A percentile compares a stretch with the other conserved stretches of the same genome.
phyloP scores from a whole-genome alignment of 2,329 filamentous ascomycete species.

The Pyrenochaeta sp. region DNA sequence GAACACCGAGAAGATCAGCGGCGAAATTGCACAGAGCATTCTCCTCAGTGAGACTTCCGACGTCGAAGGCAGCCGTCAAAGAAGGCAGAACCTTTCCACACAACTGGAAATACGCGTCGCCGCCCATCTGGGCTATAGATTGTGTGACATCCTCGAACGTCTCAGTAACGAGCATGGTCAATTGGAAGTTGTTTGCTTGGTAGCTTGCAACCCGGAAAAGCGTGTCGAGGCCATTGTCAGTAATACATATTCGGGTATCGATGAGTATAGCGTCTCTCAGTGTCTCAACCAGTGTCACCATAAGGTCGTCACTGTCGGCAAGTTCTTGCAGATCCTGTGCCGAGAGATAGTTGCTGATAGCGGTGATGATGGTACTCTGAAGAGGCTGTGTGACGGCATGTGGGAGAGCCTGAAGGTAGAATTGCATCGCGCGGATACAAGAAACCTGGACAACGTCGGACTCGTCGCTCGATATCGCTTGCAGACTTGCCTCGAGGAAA shows the following conservation, averaged over 20 bases:
- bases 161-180: slow-evolving; percentile 86
- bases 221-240: slow-evolving; percentile 78
- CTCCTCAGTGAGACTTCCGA: slow-evolving; percentile 84
- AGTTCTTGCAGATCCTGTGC: slow-evolving; percentile 83
- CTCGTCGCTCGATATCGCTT: slow-evolving; percentile 75
- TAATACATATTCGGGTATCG: slow-evolving; percentile 76
- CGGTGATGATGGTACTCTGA: slow-evolving; percentile 68
- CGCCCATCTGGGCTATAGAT: slow-evolving; percentile 68
- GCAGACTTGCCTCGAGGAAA: slow-evolving; percentile 76
- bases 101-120: slow-evolving; percentile 75
- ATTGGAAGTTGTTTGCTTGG: slow-evolving; percentile 88
- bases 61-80: slow-evolving; percentile 86
- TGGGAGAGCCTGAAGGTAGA: slow-evolving; percentile 65
- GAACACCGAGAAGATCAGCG: slow-evolving; percentile 79
- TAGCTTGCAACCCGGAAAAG: slow-evolving; percentile 90
- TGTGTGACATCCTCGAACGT: slow-evolving; percentile 88
- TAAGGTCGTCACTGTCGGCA: slow-evolving; percentile 87
- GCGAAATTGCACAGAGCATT: slow-evolving; percentile 86
- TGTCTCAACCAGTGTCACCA: slow-evolving; percentile 88
- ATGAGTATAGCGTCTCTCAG: slow-evolving; percentile 83
- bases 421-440: slow-evolving; percentile 85
- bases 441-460: slow-evolving; percentile 92
- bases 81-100: slow-evolving; percentile 88
- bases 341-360: slow-evolving; percentile 76
- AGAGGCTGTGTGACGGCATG: slow-evolving; percentile 58